phyloP scores from a whole-genome alignment of 306 rosid genomes.

The Castanospermum australe region DNA sequence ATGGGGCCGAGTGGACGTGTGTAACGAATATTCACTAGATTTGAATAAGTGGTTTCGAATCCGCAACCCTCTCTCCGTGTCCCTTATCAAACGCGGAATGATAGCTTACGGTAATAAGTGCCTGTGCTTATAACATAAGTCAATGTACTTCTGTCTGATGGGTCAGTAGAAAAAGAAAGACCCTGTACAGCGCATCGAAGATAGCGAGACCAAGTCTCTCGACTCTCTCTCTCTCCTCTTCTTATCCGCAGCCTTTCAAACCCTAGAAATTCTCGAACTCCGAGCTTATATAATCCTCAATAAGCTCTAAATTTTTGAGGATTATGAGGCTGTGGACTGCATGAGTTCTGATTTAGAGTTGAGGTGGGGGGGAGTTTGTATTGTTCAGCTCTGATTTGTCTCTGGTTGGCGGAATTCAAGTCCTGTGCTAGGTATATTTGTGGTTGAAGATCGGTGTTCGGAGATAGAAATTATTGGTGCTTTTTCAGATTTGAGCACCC shows the following conservation, averaged over 20 bases:
- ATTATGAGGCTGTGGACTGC: constrained; percentile 21
- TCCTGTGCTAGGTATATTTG: background rate
- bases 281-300: constrained; percentile 24
- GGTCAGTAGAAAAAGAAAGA: constrained; percentile 42
- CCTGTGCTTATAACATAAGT: fast-evolving
- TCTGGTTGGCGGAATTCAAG: constrained; percentile 17
- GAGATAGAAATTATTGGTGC: background rate
- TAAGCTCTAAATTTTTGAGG: background rate
- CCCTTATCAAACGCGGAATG: constrained; percentile 11
- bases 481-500: background rate
- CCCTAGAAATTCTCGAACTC: constrained; percentile 54
- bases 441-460: background rate
- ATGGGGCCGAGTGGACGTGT: constrained; percentile 57
- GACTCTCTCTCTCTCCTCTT: background rate
- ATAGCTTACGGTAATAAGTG: background rate
- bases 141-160: background rate
- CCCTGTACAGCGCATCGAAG: constrained; percentile 56
- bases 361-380: background rate
- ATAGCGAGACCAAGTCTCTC: constrained; percentile 54
- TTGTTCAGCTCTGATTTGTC: background rate
- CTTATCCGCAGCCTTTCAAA: constrained; percentile 43
- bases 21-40: constrained; percentile 59
- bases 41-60: constrained; percentile 57
- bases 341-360: constrained; percentile 23
- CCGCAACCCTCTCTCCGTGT: constrained; percentile 17